phyloP scores from a whole-genome alignment of 495 filamentous ascomycete genomes.

The Aspergillus campestris region DNA sequence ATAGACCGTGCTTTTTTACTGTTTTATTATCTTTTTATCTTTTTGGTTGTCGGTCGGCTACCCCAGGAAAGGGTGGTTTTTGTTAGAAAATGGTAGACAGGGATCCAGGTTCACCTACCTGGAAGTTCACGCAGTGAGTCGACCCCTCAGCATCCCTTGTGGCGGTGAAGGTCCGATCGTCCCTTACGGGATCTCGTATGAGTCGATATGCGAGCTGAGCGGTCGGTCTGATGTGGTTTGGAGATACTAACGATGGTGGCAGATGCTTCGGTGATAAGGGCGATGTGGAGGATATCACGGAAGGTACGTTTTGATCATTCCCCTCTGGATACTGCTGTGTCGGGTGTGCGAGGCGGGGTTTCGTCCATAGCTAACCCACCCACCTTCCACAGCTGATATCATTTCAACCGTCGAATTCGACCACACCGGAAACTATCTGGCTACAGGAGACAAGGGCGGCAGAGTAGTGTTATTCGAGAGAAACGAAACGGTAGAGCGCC shows the following conservation, averaged over 20 bases:
- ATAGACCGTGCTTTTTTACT: constrained; percentile 10
- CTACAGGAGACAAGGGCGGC: constrained; percentile 96
- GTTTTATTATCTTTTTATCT: constrained; percentile 3
- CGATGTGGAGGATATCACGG: constrained; percentile 98
- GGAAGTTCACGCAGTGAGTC: constrained; percentile 99
- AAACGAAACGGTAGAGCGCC: constrained; percentile 72
- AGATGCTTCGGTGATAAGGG: constrained; percentile 99
- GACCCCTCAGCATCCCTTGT: constrained; percentile 5
- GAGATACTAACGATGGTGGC: constrained; percentile 4
- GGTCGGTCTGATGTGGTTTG: not conserved
- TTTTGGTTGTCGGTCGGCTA: constrained; percentile 5
- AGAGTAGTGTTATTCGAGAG: constrained; percentile 94
- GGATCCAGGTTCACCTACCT: constrained; percentile 87
- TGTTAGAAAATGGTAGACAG: constrained; percentile 86
- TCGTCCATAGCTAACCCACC: constrained; percentile 1
- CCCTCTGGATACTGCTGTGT: not conserved
- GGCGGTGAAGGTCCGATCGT: constrained; percentile 1
- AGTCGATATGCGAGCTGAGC: too few species aligned
- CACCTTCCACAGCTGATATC: constrained; percentile 68
- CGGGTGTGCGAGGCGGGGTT: not conserved
- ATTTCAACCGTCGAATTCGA: constrained; percentile 99
- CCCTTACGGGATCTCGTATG: not conserved
- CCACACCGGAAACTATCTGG: constrained; percentile 95
- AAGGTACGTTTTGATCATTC: constrained; percentile 57
- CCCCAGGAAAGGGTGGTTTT: constrained; percentile 23